Percentiles rank a stretch among this genome's conserved stretches.
Evolutionary conservation across 208 protist genomes (phyloP).

Genomic region (Trypanosoma scelopori): DNA sequence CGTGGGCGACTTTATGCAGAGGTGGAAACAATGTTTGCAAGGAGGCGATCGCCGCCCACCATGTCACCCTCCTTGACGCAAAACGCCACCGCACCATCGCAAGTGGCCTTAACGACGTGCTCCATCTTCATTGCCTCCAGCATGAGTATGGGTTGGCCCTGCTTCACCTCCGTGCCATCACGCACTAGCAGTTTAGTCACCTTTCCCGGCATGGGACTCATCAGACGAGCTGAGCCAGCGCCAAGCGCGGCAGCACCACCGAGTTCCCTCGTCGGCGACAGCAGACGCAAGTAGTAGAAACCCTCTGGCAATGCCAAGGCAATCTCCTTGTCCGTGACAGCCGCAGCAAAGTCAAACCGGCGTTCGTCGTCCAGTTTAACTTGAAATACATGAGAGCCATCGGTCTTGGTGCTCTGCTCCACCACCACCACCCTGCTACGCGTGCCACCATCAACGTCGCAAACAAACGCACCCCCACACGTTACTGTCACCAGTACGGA

Average conservation of each 20-base stretch:
- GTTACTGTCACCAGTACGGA: conserved; percentile 36
- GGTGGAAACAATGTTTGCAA: conserved; percentile 28
- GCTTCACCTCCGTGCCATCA: conserved; percentile 78
- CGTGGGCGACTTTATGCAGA: neutral
- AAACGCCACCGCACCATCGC: conserved; percentile 50
- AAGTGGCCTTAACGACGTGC: conserved; percentile 62
- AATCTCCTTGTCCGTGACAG: conserved; percentile 26
- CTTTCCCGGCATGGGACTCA: conserved; percentile 93
- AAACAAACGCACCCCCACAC: conserved; percentile 7
- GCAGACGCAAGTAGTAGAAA: conserved; percentile 22
- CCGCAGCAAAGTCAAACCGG: conserved; percentile 22
- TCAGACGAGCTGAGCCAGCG: conserved; percentile 74
- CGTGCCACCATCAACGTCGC: conserved; percentile 9
- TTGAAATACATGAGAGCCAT: conserved; percentile 16
- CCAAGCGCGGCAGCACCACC: conserved; percentile 47
- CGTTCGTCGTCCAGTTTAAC: conserved; percentile 36
- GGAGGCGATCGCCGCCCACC: conserved; percentile 30
- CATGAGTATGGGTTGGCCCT: conserved; percentile 84
- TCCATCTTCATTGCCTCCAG: conserved; percentile 98
- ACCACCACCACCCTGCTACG: conserved; percentile 1
- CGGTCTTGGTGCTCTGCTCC: neutral
- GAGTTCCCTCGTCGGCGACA: conserved; percentile 36
- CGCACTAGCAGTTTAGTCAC: conserved; percentile 83
- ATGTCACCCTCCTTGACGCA: conserved; percentile 46
- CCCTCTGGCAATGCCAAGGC: conserved; percentile 24